Evolutionary conservation across 176 grass and related monocot genomes (phyloP).

Genomic region (Rhynchospora tenuis): DNA sequence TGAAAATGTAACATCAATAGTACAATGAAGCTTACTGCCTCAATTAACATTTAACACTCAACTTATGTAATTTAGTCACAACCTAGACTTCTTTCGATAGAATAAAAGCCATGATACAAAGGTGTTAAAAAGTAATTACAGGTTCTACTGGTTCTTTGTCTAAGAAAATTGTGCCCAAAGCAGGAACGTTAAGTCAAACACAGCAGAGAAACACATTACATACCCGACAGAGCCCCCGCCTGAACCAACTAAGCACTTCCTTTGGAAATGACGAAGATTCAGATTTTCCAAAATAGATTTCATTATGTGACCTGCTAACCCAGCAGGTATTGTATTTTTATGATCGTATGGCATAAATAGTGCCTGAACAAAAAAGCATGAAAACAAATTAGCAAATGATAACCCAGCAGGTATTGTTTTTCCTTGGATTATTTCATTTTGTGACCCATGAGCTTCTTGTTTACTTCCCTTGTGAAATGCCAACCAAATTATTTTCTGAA

Average conservation of each 20-base stretch:
- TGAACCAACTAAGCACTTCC: conserved; percentile 85
- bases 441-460: background rate
- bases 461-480: background rate
- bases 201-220: conserved; percentile 4
- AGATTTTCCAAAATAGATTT: conserved; percentile 68
- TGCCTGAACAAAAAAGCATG: conserved; percentile 43
- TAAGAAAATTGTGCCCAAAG: background rate
- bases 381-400: background rate
- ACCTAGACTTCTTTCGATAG: background rate
- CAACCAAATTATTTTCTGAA: background rate
- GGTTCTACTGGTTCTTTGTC: background rate
- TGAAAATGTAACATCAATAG: background rate
- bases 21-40: background rate
- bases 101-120: background rate
- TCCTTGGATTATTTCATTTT: background rate
- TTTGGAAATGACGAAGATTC: conserved; percentile 79
- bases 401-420: too few species aligned
- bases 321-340: conserved; percentile 81
- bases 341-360: conserved; percentile 99
- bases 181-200: background rate
- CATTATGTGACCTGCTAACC: conserved; percentile 60
- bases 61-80: background rate
- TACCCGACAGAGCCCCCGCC: conserved; percentile 95
- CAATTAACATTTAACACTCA: background rate
- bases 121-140: background rate